Evolutionary conservation across 2,329 filamentous ascomycete species (phyloP).

Genomic region (Byssochlamys sp.): DNA sequence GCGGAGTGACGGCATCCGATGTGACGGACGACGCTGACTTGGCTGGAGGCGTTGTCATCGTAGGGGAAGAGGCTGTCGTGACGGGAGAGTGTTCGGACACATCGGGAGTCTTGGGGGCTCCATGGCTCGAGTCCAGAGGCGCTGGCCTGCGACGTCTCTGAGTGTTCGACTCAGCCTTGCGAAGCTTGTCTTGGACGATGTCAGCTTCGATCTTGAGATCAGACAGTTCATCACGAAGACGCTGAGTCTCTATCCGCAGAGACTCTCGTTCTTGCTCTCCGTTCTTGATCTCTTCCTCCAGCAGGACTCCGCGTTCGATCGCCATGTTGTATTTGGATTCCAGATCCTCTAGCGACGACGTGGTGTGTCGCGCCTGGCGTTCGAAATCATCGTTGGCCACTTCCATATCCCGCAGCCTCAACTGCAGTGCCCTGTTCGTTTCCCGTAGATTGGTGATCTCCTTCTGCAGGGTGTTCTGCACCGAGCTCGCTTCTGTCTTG

Average conservation of each 20-base stretch:
- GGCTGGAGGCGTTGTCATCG: slow-evolving; percentile 73
- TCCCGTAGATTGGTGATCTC: slow-evolving; percentile 90
- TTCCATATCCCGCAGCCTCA: slow-evolving; percentile 85
- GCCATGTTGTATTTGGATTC: slow-evolving; percentile 94
- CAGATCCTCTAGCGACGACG: slow-evolving; percentile 88
- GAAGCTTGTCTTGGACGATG: slow-evolving; percentile 86
- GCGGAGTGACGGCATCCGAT: slow-evolving; percentile 67
- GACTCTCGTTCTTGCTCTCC: slow-evolving; percentile 86
- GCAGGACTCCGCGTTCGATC: slow-evolving; percentile 81
- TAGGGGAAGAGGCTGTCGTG: slow-evolving; percentile 79
- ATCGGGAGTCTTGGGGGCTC: slow-evolving; percentile 52
- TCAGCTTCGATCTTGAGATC: slow-evolving; percentile 92
- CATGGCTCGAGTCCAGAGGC: slow-evolving; percentile 39
- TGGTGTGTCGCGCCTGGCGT: slow-evolving; percentile 87
- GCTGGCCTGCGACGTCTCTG: slow-evolving; percentile 44
- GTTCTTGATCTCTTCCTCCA: slow-evolving; percentile 87
- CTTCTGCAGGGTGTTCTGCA: slow-evolving; percentile 81
- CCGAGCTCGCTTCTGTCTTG: slow-evolving; percentile 74
- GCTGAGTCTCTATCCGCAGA: slow-evolving; percentile 80
- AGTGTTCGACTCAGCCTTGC: slow-evolving; percentile 52
- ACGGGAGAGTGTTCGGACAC: slow-evolving; percentile 68
- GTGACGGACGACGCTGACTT: slow-evolving; percentile 55
- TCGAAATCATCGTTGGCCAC: slow-evolving; percentile 98
- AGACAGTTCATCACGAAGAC: slow-evolving; percentile 78
- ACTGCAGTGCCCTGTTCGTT: slow-evolving; percentile 66